Evolutionary conservation across 345 rosid genomes (phyloP).

Genomic region (Passiflora organensis): DNA sequence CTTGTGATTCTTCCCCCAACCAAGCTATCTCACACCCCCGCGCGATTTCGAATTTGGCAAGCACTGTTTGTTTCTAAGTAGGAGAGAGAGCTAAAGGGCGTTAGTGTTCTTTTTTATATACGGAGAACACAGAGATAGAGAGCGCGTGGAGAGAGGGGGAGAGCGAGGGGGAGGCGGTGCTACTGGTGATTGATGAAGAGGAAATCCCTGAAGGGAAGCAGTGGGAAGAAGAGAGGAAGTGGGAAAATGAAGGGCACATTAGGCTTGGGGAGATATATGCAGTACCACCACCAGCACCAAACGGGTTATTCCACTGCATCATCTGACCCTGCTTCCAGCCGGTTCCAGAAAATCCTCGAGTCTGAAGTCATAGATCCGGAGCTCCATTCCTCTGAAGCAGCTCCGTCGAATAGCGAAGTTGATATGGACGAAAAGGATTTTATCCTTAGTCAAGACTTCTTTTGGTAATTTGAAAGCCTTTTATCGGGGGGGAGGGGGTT

Average conservation of each 20-base stretch:
- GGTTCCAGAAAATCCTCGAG: conserved; percentile 41
- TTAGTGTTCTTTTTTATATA: not conserved
- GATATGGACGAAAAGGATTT: conserved; percentile 51
- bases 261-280: conserved; percentile 27
- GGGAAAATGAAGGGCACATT: conserved; percentile 48
- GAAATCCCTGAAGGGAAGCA: conserved; percentile 32
- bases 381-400: conserved; percentile 11
- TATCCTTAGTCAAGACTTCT: conserved; percentile 94
- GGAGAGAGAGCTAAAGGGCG: not conserved
- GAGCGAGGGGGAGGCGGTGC: not conserved
- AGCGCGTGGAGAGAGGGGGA: not conserved
- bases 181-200: conserved; percentile 36
- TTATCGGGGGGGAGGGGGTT: not conserved
- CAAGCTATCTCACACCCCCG: conserved; percentile 3
- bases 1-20: not conserved
- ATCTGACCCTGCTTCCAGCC: conserved; percentile 10
- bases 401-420: conserved; percentile 20
- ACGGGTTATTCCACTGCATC: conserved; percentile 19
- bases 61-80: not conserved
- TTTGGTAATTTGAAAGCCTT: conserved; percentile 49
- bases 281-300: conserved; percentile 32
- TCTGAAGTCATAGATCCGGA: conserved; percentile 31
- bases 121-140: not conserved
- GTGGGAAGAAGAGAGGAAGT: conserved; percentile 14
- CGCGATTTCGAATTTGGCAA: conserved; percentile 17